Base-by-base conservation (phyloP, 78 protist species). In the Guillardia theta region DNA sequence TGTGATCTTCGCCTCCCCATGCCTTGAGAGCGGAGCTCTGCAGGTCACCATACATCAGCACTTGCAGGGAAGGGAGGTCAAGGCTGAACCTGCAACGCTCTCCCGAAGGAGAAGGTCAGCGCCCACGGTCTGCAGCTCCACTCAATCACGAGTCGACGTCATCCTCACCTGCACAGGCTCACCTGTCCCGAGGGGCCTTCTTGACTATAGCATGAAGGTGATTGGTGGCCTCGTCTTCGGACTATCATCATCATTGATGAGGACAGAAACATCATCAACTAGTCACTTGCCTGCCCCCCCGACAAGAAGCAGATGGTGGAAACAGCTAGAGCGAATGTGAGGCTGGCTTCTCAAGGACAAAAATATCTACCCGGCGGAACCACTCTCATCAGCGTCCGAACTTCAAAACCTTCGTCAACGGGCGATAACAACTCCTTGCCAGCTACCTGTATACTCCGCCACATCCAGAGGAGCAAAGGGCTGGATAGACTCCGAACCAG, bases 91-190 rank as follows among this genome's bases (percentile, higher is more conserved):
- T 96, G 99, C 22, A 98, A 96, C 50, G 99, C 99, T 33, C 99
- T 93, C 58, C 98, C 99, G 76, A 94, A 98, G 44, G 97, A 94
- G 98, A 97, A 98, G 37, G 98, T 48, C 78, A 98, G 94, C 15
- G 94, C 0, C 99, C 99, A 98, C 50, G 99, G 99, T 48, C 76
- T 64, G n/a, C n/a, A n/a, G n/a, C n/a, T n/a, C n/a, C n/a, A n/a
- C n/a, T n/a, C n/a, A n/a, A n/a, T n/a, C n/a, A n/a, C n/a, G n/a
- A n/a, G n/a, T n/a, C n/a, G n/a, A n/a, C n/a, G n/a, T n/a, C n/a
- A n/a, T n/a, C n/a, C n/a, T n/a, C n/a, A n/a, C n/a, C n/a, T n/a
- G n/a, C n/a, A n/a, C n/a, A n/a, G n/a, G n/a, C n/a, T n/a, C n/a
- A n/a, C n/a, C n/a, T n/a, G n/a, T n/a, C n/a, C n/a, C n/a, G n/a